Conservation (phyloP, 148 eudicot genomes). For the Silene conica region DNA sequence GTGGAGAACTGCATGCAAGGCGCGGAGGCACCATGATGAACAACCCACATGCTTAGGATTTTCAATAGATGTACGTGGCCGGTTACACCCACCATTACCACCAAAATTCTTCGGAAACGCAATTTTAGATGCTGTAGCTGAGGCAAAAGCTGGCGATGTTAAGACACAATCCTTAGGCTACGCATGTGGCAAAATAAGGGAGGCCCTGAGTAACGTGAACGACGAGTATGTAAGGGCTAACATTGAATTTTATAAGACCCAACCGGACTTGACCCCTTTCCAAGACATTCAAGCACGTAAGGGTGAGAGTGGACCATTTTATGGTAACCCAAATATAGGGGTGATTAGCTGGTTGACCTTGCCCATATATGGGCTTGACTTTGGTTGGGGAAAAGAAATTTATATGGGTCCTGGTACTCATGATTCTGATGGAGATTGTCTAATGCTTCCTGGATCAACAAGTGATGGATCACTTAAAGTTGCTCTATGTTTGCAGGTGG, state of each 20-base stretch:
- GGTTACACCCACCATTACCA: constrained; percentile 36
- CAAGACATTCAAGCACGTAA: constrained; percentile 22
- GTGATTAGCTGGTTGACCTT: constrained; percentile 42
- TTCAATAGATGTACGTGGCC: constrained; percentile 24
- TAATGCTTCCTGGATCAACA: constrained; percentile 30
- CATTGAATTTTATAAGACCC: constrained; percentile 24
- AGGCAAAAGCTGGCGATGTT: constrained; percentile 23
- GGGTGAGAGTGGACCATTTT: constrained; percentile 17
- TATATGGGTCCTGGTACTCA: constrained; percentile 45
- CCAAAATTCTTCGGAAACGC: constrained; percentile 36
- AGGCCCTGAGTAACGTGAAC: constrained; percentile 25
- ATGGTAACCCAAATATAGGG: constrained; percentile 35
- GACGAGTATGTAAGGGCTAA: constrained; percentile 33
- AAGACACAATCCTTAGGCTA: constrained; percentile 22
- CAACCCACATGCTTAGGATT: constrained; percentile 29
- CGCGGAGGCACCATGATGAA: constrained; percentile 20
- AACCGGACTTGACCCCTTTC: constrained; percentile 19
- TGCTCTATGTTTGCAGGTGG: constrained; percentile 34
- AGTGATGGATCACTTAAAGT: constrained; percentile 34
- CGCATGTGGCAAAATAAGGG: constrained; percentile 30
- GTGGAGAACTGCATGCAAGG: constrained; percentile 40
- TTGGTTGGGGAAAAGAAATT: constrained; percentile 46
- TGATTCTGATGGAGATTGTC: constrained; percentile 37
- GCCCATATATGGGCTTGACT: constrained; percentile 42
- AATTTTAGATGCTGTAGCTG: constrained; percentile 27